A percentile compares a stretch with the other conserved stretches of the same genome.
Conservation (phyloP, 2,329 filamentous ascomycete genomes). For the Talaromyces sp. region DNA sequence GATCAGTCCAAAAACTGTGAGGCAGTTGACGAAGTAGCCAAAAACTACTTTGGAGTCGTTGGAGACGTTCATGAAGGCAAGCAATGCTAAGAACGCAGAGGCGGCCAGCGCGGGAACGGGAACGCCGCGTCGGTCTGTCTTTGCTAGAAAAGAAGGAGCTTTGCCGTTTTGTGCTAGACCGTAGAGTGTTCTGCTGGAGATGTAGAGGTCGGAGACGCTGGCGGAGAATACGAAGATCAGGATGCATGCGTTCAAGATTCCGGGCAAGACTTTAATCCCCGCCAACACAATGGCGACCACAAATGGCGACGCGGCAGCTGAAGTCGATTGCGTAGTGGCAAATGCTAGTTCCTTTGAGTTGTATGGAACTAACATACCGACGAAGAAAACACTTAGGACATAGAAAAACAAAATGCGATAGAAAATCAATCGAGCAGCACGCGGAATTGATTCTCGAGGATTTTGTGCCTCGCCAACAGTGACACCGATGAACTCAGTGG, state of each 20-base stretch:
- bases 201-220: conserved; percentile 69
- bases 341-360: conserved; percentile 56
- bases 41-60: conserved; percentile 54
- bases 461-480: conserved; percentile 72
- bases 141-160: conserved; percentile 64
- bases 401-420: conserved; percentile 76
- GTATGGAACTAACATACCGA: conserved; percentile 71
- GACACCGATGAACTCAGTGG: conserved; percentile 67
- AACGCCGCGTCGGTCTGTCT: conserved; percentile 63
- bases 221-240: conserved; percentile 70
- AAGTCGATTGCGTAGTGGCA: conserved; percentile 26
- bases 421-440: conserved; percentile 70
- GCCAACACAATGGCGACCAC: conserved; percentile 64
- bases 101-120: conserved; percentile 59
- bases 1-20: conserved; percentile 58
- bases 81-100: conserved; percentile 56
- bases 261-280: conserved; percentile 55
- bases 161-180: conserved; percentile 64
- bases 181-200: conserved; percentile 66
- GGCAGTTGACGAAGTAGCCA: conserved; percentile 58
- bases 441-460: conserved; percentile 66
- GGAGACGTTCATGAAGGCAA: conserved; percentile 61
- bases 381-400: conserved; percentile 62
- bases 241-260: conserved; percentile 66
- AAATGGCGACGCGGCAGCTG: conserved; percentile 61